Conservation (phyloP, 2,329 filamentous ascomycete species). For the Verticillium tricorpus region DNA sequence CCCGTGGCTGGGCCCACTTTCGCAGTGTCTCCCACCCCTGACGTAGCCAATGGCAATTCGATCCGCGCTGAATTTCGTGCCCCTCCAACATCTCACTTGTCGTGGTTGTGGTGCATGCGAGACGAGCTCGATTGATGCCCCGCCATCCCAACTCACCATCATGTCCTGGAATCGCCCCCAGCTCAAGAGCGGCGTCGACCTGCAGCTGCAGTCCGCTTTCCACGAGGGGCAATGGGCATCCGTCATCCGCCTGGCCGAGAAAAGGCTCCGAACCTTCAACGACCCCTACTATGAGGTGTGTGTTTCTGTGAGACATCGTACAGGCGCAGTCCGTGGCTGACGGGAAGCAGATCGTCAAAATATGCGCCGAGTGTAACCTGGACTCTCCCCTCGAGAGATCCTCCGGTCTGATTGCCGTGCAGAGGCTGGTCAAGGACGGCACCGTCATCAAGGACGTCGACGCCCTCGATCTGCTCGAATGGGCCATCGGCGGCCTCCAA, state of each 20-base stretch:
- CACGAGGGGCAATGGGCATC: conserved; percentile 48
- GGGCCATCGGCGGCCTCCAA: conserved; percentile 38
- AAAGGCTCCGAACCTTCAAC: conserved; percentile 42
- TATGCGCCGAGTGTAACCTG: conserved; percentile 47
- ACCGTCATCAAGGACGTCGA: conserved; percentile 44
- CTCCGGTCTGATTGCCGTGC: conserved; percentile 37
- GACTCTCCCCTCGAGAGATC: conserved; percentile 44
- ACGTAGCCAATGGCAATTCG: background rate
- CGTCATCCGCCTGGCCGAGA: conserved; percentile 47
- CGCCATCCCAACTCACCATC: conserved; percentile 18
- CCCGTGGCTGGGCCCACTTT: background rate
- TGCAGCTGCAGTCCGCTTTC: conserved; percentile 52
- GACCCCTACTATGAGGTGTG: conserved; percentile 54
- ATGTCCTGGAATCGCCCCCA: conserved; percentile 22
- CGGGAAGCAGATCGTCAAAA: conserved; percentile 35
- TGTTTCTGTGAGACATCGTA: background rate
- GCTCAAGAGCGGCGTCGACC: conserved; percentile 46
- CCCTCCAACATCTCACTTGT: conserved; percentile 9
- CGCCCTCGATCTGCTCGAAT: conserved; percentile 50
- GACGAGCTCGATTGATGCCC: conserved; percentile 16
- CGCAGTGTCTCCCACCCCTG: background rate
- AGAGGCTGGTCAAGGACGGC: conserved; percentile 41
- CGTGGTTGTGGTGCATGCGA: background rate
- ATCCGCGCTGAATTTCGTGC: conserved; percentile 1
- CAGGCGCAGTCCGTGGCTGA: background rate